phyloP scores from a whole-genome alignment of 2,329 filamentous ascomycete genomes.

The Neopestalotiopsis sp. region DNA sequence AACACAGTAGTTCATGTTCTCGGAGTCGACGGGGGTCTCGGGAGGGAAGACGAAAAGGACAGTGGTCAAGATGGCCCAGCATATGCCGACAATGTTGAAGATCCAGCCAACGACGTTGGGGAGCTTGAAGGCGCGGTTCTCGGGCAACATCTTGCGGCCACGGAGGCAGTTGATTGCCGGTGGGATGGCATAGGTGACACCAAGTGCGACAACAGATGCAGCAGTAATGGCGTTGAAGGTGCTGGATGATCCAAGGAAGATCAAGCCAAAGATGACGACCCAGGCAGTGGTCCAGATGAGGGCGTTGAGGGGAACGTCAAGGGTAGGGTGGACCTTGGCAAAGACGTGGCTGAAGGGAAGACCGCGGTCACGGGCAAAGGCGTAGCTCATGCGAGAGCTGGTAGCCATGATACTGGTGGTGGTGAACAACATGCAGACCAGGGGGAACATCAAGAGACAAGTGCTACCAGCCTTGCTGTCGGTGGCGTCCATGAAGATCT shows the following conservation, averaged over 20 bases:
- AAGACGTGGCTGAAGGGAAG: slow-evolving; percentile 52
- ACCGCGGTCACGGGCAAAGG: slow-evolving; percentile 71
- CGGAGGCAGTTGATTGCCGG: slow-evolving; percentile 72
- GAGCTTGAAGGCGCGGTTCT: slow-evolving; percentile 61
- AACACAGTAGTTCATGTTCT: slow-evolving; percentile 70
- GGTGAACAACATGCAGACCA: slow-evolving; percentile 69
- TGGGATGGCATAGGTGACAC: slow-evolving; percentile 77
- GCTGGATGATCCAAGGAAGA: slow-evolving; percentile 70
- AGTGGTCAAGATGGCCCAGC: slow-evolving; percentile 73
- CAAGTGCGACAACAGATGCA: slow-evolving; percentile 73
- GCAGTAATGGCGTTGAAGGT: slow-evolving; percentile 77
- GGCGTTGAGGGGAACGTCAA: slow-evolving; percentile 71
- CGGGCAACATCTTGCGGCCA: slow-evolving; percentile 69
- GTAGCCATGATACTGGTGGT: slow-evolving; percentile 70
- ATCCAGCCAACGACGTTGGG: slow-evolving; percentile 62
- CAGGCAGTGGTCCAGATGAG: slow-evolving; percentile 64
- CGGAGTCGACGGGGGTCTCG: slow-evolving; percentile 64
- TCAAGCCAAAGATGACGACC: slow-evolving; percentile 71
- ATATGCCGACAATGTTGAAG: slow-evolving; percentile 65
- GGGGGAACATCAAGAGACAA: slow-evolving; percentile 70
- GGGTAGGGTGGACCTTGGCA: slow-evolving; percentile 62
- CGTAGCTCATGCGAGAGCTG: slow-evolving; percentile 69
- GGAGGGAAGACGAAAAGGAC: slow-evolving; percentile 80
- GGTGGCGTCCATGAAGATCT: slow-evolving; percentile 69
- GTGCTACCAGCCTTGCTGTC: slow-evolving; percentile 64